Evolutionary conservation across 1,284 basidiomycete species (phyloP).

Genomic region (Melampsora abietis-canadensis): DNA sequence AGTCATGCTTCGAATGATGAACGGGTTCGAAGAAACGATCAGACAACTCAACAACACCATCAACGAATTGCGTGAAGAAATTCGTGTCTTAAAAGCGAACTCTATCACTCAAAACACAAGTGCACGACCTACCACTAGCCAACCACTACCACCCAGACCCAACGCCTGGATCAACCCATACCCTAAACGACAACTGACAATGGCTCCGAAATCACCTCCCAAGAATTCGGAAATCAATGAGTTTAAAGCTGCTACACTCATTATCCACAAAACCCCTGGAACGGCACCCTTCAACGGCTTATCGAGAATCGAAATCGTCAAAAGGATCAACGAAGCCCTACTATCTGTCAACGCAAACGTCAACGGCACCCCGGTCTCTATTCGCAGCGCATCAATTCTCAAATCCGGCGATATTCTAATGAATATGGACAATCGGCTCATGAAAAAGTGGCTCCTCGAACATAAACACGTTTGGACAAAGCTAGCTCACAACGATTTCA

Average conservation of each 20-base stretch:
- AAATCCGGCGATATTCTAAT: slow-evolving; percentile 15
- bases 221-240: too few species aligned
- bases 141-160: too few species aligned
- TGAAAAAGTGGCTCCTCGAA: slow-evolving; percentile 2
- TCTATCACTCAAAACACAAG: too few species aligned
- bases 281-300: not conserved
- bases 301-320: not conserved
- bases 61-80: too few species aligned
- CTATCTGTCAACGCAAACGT: not conserved
- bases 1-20: too few species aligned
- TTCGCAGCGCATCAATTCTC: not conserved
- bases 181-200: too few species aligned
- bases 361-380: not conserved
- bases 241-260: not conserved
- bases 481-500: not conserved
- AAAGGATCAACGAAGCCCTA: not conserved
- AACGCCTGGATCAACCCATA: too few species aligned
- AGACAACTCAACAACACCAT: too few species aligned
- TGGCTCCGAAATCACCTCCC: too few species aligned
- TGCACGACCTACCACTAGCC: too few species aligned
- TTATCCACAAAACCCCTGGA: not conserved
- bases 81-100: too few species aligned
- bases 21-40: too few species aligned
- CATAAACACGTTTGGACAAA: slow-evolving; percentile 19
- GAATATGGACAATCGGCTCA: not conserved